phyloP scores from a whole-genome alignment of 2,329 filamentous ascomycete genomes.

The Harringtonia aguacate region DNA sequence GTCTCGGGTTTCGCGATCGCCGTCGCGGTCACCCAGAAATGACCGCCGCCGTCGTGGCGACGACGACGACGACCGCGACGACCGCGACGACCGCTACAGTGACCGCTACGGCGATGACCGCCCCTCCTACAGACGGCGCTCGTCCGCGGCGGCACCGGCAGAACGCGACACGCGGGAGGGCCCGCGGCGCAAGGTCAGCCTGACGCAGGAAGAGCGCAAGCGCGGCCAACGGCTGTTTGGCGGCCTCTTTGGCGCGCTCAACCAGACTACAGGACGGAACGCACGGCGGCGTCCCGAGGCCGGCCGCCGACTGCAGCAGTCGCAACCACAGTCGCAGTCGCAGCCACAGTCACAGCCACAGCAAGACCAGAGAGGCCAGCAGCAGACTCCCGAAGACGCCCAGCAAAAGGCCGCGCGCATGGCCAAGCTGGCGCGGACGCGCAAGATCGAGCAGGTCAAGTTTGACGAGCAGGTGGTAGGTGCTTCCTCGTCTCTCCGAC shows the following conservation, averaged over 20 bases:
- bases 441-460: conserved; percentile 58
- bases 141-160: background rate
- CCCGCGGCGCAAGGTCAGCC: conserved; percentile 14
- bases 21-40: too few species aligned
- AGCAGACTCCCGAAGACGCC: conserved; percentile 47
- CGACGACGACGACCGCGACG: too few species aligned
- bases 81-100: background rate
- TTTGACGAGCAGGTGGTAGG: conserved; percentile 70
- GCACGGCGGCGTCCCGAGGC: conserved; percentile 46
- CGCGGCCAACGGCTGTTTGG: conserved; percentile 81
- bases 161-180: background rate
- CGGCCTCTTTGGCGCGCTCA: conserved; percentile 65
- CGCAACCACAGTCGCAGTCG: conserved; percentile 66
- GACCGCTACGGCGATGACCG: background rate
- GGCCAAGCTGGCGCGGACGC: conserved; percentile 47
- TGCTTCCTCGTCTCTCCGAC: conserved; percentile 11
- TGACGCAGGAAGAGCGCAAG: conserved; percentile 65
- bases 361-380: conserved; percentile 43
- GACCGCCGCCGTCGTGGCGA: too few species aligned
- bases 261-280: conserved; percentile 45
- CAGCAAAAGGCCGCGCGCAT: conserved; percentile 55
- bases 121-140: background rate
- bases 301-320: conserved; percentile 71
- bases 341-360: conserved; percentile 44
- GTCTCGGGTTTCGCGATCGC: too few species aligned